A percentile compares a stretch with the other conserved stretches of the same genome.
phyloP scores from a whole-genome alignment of 169 alveolate genomes.

The Eimeria acervulina region DNA sequence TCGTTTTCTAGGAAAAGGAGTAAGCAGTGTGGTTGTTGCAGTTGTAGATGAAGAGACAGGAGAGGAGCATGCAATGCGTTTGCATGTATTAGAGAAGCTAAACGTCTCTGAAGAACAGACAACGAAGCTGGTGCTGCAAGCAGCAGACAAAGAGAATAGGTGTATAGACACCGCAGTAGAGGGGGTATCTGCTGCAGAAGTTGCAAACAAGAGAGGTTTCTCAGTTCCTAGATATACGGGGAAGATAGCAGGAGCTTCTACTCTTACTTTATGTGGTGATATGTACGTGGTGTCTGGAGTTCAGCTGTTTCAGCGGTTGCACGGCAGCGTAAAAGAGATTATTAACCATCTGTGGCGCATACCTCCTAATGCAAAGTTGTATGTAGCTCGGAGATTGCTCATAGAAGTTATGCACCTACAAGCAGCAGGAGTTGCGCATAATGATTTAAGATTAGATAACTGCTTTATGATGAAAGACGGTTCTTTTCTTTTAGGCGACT shows the following conservation, averaged over 20 bases:
- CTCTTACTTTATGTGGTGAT: not conserved
- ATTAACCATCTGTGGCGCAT: not conserved
- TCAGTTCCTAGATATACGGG: slow-evolving; percentile 2
- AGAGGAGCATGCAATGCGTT: not conserved
- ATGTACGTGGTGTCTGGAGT: not conserved
- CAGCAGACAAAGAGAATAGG: not conserved
- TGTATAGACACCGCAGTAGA: not conserved
- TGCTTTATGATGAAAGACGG: slow-evolving; percentile 18
- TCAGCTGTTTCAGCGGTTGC: slow-evolving; percentile 6
- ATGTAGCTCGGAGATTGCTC: slow-evolving; percentile 34
- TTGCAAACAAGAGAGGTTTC: not conserved
- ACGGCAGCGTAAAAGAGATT: not conserved
- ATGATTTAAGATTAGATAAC: not conserved
- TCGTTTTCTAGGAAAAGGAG: not conserved
- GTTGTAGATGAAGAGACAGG: not conserved
- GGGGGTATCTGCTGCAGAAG: not conserved
- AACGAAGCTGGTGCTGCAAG: not conserved
- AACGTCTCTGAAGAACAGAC: not conserved
- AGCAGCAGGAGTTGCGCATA: slow-evolving; percentile 10
- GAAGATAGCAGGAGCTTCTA: not conserved
- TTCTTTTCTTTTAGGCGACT: slow-evolving; percentile 7
- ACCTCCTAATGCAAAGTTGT: not conserved
- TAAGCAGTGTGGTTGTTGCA: not conserved
- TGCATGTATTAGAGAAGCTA: not conserved
- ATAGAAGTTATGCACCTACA: slow-evolving; percentile 52